phyloP scores from a whole-genome alignment of 2,329 filamentous ascomycete species.

The Furcasterigmium sp. region DNA sequence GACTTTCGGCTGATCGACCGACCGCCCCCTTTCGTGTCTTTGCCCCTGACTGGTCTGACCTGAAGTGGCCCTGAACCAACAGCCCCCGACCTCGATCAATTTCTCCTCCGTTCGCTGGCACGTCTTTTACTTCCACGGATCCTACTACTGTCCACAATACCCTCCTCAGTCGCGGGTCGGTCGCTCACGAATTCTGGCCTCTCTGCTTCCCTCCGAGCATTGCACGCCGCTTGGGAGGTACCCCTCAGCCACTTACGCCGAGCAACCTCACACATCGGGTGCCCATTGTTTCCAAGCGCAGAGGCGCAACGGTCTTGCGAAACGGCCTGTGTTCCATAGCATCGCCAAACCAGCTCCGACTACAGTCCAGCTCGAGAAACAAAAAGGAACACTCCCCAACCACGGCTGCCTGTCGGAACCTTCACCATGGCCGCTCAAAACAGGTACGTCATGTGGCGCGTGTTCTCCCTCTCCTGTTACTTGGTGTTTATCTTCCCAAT shows the following conservation, averaged over 20 bases:
- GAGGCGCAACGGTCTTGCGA: slow-evolving; percentile 9
- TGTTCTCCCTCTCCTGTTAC: slow-evolving; percentile 5
- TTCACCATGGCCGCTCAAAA: slow-evolving; percentile 26
- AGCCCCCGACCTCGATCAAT: too few species aligned
- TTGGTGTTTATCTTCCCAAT: not conserved
- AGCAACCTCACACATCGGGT: slow-evolving; percentile 2
- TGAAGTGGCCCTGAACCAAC: too few species aligned
- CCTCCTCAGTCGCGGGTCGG: too few species aligned
- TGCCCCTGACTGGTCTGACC: too few species aligned
- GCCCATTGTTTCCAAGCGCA: not conserved
- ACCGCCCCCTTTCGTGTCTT: not conserved
- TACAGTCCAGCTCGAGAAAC: too few species aligned
- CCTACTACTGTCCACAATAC: too few species aligned
- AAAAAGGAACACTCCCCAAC: slow-evolving; percentile 5
- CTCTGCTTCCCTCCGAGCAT: too few species aligned
- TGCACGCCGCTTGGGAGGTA: too few species aligned
- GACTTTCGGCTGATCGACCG: not conserved
- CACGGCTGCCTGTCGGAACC: slow-evolving; percentile 3
- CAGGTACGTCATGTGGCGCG: slow-evolving; percentile 17
- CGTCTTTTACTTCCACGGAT: too few species aligned
- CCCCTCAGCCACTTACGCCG: not conserved
- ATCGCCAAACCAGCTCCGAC: slow-evolving; percentile 8
- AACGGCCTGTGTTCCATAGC: slow-evolving; percentile 13
- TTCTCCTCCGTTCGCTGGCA: too few species aligned
- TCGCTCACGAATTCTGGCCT: too few species aligned